Percentiles rank a stretch among this genome's conserved stretches.
phyloP scores from a whole-genome alignment of 306 rosid genomes.

The Vigna angularis region DNA sequence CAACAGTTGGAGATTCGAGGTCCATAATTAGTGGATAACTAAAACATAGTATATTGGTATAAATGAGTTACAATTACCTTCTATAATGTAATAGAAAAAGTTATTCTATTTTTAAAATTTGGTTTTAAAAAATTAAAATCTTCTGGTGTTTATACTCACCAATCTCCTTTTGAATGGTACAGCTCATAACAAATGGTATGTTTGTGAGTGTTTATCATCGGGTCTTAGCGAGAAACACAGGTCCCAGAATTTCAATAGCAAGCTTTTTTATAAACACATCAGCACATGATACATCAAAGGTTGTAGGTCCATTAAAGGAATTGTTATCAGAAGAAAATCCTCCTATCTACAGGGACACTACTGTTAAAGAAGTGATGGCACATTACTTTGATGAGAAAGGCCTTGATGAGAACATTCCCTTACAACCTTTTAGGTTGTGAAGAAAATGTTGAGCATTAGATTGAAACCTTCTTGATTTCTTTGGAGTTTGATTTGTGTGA shows the following conservation, averaged over 20 bases:
- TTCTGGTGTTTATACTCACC: background rate
- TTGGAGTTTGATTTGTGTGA: background rate
- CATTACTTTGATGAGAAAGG: slow-evolving; percentile 32
- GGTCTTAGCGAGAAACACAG: slow-evolving; percentile 12
- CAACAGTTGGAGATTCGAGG: no score
- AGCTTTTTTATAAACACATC: background rate
- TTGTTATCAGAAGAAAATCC: slow-evolving; percentile 56
- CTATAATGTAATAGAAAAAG: no score
- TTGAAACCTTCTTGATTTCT: background rate
- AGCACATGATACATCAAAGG: background rate
- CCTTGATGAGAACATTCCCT: slow-evolving; percentile 42
- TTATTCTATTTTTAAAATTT: background rate
- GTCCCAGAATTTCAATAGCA: slow-evolving; percentile 44
- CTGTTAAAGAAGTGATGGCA: slow-evolving; percentile 24
- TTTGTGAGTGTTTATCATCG: slow-evolving; percentile 41
- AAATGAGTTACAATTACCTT: no score
- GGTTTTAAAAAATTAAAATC: background rate
- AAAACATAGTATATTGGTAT: no score
- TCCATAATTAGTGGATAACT: no score
- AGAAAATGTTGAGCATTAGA: background rate
- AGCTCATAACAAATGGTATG: slow-evolving; percentile 41
- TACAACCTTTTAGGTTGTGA: slow-evolving; percentile 33
- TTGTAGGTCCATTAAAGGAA: slow-evolving; percentile 58
- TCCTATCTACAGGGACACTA: slow-evolving; percentile 45
- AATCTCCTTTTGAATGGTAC: background rate